Base-by-base conservation (phyloP, 345 rosid species). In the Citrus mangshanensis region DNA sequence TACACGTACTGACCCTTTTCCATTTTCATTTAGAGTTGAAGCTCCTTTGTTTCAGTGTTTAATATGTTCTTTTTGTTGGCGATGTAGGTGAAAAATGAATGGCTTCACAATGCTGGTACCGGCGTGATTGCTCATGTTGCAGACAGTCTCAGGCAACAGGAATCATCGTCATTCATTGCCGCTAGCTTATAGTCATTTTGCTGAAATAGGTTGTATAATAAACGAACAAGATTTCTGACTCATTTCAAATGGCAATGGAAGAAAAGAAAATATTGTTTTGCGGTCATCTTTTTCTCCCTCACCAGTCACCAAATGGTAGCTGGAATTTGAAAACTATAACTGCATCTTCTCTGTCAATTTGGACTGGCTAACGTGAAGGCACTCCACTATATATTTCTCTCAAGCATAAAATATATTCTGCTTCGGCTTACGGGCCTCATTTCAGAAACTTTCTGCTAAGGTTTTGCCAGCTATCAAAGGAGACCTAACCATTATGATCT, bases 41-140 rank as follows among this genome's bases (percentile, higher is more conserved):
- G 38, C 42, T 58, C 27, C 25, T 40, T 8, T 21, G 34, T 1
- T 69, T 75, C 72, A 32, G 10, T 18, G 27, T 25, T 49, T 73
- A 6, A 64, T 70, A 54, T 28, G 56, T 54, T 54, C 19, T 18
- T 54, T 54, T 5, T 18, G 19, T 37, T 28, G 56, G 2, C 28
- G 46, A 61, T 81, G 59, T 89, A 95, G 98, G 98, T 95, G 84
- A 93, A 95, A 84, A 90, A 89, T 71, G 97, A 91, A 82, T 87
- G 97, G 92, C 60, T 91, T 59, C 89, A 96, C 77, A 90, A 89
- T 83, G 97, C 98, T 46, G 98, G 99, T 34, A 84, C 88, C 16
- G 98, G 99, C 65, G 99, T 96, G 59, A 85, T 96, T 75, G 93
- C 97, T 7, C 98, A 96, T 82, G 99, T 96, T 21, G 97, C 98